Conservation (phyloP, 371 early-diverging fungal genomes). For the Choanephora cucurbitarum region DNA sequence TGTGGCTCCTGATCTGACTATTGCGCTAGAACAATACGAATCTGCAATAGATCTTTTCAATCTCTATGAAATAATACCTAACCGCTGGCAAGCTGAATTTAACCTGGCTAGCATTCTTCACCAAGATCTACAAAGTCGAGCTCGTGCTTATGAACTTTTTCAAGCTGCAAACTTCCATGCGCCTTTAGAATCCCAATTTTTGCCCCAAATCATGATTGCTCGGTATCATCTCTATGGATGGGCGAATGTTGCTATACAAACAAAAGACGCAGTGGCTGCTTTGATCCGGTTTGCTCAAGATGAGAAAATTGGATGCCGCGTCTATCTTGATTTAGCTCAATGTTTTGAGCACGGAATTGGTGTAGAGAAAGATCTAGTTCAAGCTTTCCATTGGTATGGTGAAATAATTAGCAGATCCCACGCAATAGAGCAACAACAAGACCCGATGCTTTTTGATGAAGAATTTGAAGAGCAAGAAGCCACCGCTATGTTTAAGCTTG, state of each 20-base stretch:
- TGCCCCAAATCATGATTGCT: conserved; percentile 37
- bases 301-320: conserved; percentile 17
- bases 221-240: conserved; percentile 45
- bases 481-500: conserved; percentile 34
- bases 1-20: conserved; percentile 22
- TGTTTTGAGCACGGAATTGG: conserved; percentile 90
- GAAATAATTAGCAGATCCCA: conserved; percentile 45
- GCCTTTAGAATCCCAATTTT: conserved; percentile 17
- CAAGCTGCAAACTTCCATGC: conserved; percentile 32
- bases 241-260: conserved; percentile 27
- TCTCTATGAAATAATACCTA: conserved; percentile 7
- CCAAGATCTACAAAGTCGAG: conserved; percentile 25
- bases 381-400: conserved; percentile 86
- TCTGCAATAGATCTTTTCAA: conserved; percentile 29
- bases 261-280: conserved; percentile 25
- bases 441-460: conserved; percentile 39
- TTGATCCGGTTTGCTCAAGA: conserved; percentile 35
- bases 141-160: conserved; percentile 30
- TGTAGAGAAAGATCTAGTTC: conserved; percentile 60
- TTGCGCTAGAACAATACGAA: conserved; percentile 38
- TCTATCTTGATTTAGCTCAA: conserved; percentile 40
- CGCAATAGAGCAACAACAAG: neutral
- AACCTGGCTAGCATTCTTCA: conserved; percentile 45
- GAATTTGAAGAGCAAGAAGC: conserved; percentile 34
- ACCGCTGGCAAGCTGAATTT: conserved; percentile 47